Base-by-base conservation (phyloP, 1,139 yeast genomes). In the Geotrichum citri-aurantii region DNA sequence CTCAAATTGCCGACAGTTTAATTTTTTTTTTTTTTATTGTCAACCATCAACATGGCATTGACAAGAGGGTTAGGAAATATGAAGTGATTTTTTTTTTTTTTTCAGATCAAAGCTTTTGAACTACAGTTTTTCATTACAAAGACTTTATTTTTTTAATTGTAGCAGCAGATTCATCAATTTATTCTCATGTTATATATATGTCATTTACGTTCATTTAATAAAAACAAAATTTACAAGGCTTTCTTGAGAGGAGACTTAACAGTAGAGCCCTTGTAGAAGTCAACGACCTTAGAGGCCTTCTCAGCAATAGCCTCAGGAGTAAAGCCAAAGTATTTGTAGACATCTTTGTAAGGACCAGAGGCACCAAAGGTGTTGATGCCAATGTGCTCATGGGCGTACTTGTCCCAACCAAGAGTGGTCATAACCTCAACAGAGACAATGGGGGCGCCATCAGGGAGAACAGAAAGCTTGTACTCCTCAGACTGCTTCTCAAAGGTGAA, bases 331-430 rank as follows among this genome's bases (percentile, higher is more conserved):
- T 73, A 79, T 77, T 88, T 83, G 85, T 85, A 95, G 62, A 93
- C 82, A 64, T 88, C 90, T 62, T 79, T 77, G 72, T 87, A 96
- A 75, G 90, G 89, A 75, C 97, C 99, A 63, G 98, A 91, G 65
- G 95, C 96, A 82, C 99, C 99, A 73, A 93, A 95, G 79, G 91
- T 84, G 83, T 91, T 84, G 74, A 95, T 82, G 76, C 98, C 97
- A 72, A 93, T 89, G 76, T 91, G 96, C 80, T 88, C 96, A 79
- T 95, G 99, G 63, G 98, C 84, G 81, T 91, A 95, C 77, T 86
- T 88, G 70, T 86, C 80, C 99, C 99, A 95, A 64, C 97, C 97
- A 69, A 82, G 80, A 63, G 97, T 86, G 61, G 95, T 77, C 85
- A 91, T 82, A 62, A 92, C 99, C 82, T 95, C 99, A 67, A 92